Base-by-base conservation (phyloP, 2,329 filamentous ascomycete genomes). In the Colletotrichum shisoi region DNA sequence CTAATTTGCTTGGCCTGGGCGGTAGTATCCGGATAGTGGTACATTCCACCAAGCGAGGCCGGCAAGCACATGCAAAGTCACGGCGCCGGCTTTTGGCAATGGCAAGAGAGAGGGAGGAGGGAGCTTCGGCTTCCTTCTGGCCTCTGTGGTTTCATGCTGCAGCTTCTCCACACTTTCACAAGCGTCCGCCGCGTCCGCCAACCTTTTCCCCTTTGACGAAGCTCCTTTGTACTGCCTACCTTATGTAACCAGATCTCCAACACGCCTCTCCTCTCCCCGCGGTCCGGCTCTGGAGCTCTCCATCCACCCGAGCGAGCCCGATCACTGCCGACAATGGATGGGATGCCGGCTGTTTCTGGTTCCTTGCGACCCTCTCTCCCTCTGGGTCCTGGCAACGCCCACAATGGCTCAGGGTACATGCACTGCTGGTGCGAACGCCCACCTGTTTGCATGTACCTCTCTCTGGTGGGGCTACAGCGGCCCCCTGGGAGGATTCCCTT, bases 281-380 rank as follows among this genome's bases (percentile, higher is more conserved):
- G n/a, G 63, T 46, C 63, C 67, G 63, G 63, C 58, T 67, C 46
- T 69, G 37, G 39, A 60, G 63, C 62, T 67, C 62, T 76, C 75
- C 73, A 56, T 76, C 72, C 72, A 73, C 70, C 76, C 77, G 76
- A 78, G 74, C 71, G 62, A 75, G 72, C 72, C 75, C 76, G 75
- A 73, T 73, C 71, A 72, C 69, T 76, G 73, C 76, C 76, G 76
- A 77, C 56, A 34, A 54, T 27, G 59, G 52, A 57, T 61, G 65
- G 59, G 17, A 46, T 46, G 40, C 51, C 58, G 19, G 63, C 51
- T 63, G 52, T 37, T 66, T 54, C 56, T 58, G 31, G 56, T 52
- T 57, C 59, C 49, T 24, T 19, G 52, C 42, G 31, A 21, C 19
- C 9, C 15, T 45, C 15, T 34, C 49, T n/a, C 31, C 49, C 49